Evolutionary conservation across 2,329 filamentous ascomycete species (phyloP), one percentile per base, ranked within the genome.

Genomic region (Thelonectria blattea): DNA sequence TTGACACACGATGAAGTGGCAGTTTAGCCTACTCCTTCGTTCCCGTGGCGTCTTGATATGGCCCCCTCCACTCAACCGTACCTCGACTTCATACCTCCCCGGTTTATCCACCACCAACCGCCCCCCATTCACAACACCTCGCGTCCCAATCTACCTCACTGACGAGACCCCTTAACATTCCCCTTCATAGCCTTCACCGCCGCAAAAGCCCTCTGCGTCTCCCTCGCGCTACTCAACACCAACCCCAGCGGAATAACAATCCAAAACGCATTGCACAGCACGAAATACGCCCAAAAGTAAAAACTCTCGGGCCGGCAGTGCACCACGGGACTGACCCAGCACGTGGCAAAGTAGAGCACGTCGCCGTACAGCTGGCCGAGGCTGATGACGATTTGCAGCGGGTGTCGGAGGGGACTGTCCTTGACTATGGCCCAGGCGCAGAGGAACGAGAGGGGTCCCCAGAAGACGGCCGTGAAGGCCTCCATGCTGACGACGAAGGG

Each of bases 401-500:
- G 78, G 66, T 85, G 77, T 8, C 83, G 81, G 5, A 80, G 70
- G 7, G 81, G 79, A 63, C 81, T 76, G 17, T 76, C 70, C 42
- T 71, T 72, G 45, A 78, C 72, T 66, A 85, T 80, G 64, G 73
- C 75, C 66, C 73, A 79, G 3, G 80, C 82, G 61, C 77, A 74
- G 37, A 76, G 50, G 63, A 85, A 81, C 41, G 81, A 85, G 43
- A 85, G 70, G 1, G 83, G 83, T 1, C 83, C 83, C 83, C 83
- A 85, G 67, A 75, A 73, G 42, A 80, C 69, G 34, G 83, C 82
- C 7, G 83, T 85, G 57, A 85, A 70, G 56, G 80, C 75, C 71
- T 86, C 83, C 82, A 85, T 85, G 65, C 78, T 80, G n/a, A 84
- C 75, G n/a, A 83, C 73, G 64, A 86, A 85, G 18, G 80, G 69